phyloP scores from a whole-genome alignment of 148 eudicot species.

The Diospyros kaki region DNA sequence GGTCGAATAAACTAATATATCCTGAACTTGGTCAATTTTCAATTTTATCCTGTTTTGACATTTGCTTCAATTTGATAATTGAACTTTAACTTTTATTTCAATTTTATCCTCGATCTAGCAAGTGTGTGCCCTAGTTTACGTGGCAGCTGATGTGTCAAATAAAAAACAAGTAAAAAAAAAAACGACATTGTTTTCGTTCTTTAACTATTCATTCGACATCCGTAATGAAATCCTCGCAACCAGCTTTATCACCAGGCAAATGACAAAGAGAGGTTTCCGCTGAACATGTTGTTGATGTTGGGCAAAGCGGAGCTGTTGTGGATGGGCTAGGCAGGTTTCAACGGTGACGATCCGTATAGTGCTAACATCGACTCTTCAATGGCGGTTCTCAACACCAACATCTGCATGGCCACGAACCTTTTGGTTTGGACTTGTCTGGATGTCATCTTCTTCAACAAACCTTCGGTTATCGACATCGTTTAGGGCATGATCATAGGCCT shows the following conservation, averaged over 20 bases:
- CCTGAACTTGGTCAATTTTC: too few relatives aligned
- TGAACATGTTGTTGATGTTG: slow-evolving; percentile 9
- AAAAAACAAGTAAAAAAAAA: too few relatives aligned
- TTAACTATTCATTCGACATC: slow-evolving; percentile 49
- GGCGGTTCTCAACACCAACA: slow-evolving; percentile 6
- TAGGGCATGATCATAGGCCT: slow-evolving; percentile 12
- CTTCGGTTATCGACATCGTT: not conserved
- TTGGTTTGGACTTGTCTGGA: slow-evolving; percentile 6
- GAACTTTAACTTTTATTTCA: too few relatives aligned
- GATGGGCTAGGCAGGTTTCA: slow-evolving; percentile 12
- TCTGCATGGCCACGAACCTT: slow-evolving; percentile 8
- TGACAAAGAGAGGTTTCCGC: slow-evolving; percentile 7
- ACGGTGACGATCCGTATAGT: slow-evolving; percentile 3
- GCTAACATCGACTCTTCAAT: slow-evolving; percentile 10
- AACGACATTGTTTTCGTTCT: slow-evolving; percentile 56
- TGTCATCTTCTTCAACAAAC: slow-evolving; percentile 8
- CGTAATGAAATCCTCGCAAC: slow-evolving; percentile 32
- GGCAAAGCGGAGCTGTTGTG: slow-evolving; percentile 6
- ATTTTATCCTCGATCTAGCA: too few relatives aligned
- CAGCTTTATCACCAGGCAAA: slow-evolving; percentile 25
- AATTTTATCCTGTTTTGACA: too few relatives aligned
- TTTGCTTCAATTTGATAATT: too few relatives aligned
- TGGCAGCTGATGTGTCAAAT: too few relatives aligned
- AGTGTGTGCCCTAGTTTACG: too few relatives aligned
- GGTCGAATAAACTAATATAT: too few relatives aligned